A percentile compares a stretch with the other conserved stretches of the same genome.
These are phyloP conservation scores for Salix purpurea DNA, from an alignment of 345 rosid species.

Conservation along the genomic window DNA sequence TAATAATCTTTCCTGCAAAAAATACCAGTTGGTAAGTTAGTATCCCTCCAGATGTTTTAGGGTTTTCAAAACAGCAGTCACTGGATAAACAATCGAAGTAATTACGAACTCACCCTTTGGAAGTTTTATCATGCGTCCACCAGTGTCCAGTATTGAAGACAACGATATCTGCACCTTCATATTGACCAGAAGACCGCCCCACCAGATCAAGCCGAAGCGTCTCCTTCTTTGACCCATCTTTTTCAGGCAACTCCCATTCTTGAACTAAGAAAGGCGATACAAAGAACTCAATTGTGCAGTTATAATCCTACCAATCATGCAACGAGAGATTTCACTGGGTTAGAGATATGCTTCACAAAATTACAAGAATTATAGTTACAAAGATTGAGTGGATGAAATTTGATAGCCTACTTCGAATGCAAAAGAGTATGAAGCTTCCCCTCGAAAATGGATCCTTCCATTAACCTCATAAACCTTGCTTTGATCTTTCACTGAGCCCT, in stretches of 20 bases:
- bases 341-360: neutral
- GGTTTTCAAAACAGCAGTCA: neutral
- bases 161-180: constrained; percentile 68
- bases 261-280: constrained; percentile 91
- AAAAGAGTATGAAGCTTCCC: constrained; percentile 84
- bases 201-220: constrained; percentile 87
- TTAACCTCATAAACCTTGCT: constrained; percentile 69
- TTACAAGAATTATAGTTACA: neutral
- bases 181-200: constrained; percentile 62
- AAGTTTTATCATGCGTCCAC: constrained; percentile 99
- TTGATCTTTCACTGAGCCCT: constrained; percentile 51
- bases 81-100: neutral
- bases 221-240: constrained; percentile 61
- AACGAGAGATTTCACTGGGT: constrained; percentile 6
- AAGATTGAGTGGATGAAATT: neutral
- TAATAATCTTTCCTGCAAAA: constrained; percentile 80
- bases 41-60: neutral
- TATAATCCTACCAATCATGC: constrained; percentile 52
- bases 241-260: constrained; percentile 72
- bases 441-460: constrained; percentile 69
- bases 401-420: constrained; percentile 59
- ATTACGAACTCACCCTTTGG: constrained; percentile 56
- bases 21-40: constrained; percentile 2
- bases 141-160: constrained; percentile 96
- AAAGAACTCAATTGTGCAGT: constrained; percentile 72